phyloP scores from a whole-genome alignment of 192 early-diverging fungal genomes.

The Funneliformis mosseae region DNA sequence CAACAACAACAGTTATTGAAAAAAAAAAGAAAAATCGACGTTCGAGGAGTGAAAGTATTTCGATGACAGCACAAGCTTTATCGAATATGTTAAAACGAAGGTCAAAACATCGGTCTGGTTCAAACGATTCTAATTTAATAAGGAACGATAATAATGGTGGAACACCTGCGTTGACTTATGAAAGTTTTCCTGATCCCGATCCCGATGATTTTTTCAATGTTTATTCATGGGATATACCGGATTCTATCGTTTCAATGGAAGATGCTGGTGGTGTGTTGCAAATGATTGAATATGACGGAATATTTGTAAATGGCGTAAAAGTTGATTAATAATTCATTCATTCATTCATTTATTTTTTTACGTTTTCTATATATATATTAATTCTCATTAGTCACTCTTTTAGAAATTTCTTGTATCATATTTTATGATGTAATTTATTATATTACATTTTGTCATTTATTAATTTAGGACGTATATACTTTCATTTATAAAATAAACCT shows the following conservation, averaged over 20 bases:
- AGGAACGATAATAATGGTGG: not conserved
- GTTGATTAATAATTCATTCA: slow-evolving; percentile 16
- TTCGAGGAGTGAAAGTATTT: slow-evolving; percentile 16
- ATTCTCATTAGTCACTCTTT: not conserved
- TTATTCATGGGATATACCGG: slow-evolving; percentile 26
- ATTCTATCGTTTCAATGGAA: slow-evolving; percentile 17
- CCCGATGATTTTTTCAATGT: slow-evolving; percentile 27
- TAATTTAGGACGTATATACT: not conserved
- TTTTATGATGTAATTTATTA: not conserved
- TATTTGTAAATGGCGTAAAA: slow-evolving; percentile 19
- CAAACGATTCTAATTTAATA: not conserved
- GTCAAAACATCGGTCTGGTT: not conserved
- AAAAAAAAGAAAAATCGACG: slow-evolving; percentile 17
- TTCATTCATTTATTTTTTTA: not conserved
- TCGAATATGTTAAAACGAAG: slow-evolving; percentile 5
- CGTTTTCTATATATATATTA: not conserved
- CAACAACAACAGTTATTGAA: not conserved
- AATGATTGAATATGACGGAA: slow-evolving; percentile 31
- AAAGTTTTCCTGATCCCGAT: slow-evolving; percentile 30
- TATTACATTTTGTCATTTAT: not conserved
- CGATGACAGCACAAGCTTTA: not conserved
- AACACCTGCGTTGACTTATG: not conserved
- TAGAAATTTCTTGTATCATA: not conserved
- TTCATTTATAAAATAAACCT: not conserved
- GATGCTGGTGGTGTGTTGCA: slow-evolving; percentile 28